These are phyloP conservation scores for Fagopyrum esculentum DNA, from an alignment of 148 eudicot species.

Conservation along the genomic window DNA sequence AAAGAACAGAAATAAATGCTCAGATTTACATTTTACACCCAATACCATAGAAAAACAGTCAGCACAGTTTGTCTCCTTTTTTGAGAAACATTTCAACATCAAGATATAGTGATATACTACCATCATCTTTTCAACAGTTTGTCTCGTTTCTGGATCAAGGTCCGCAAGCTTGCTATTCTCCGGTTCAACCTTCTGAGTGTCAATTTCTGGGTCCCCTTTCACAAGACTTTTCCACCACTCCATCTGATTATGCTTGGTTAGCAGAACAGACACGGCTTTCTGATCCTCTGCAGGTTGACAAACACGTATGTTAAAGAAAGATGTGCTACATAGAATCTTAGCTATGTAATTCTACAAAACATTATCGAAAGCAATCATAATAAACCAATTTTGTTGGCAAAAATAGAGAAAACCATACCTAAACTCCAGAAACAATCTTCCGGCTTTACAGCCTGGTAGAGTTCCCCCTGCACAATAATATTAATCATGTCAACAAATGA, in stretches of 20 bases:
- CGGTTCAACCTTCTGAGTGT: conserved; percentile 89
- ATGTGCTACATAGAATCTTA: too few species aligned
- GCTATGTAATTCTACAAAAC: too few species aligned
- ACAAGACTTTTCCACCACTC: conserved; percentile 85
- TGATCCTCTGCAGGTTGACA: conserved; percentile 63
- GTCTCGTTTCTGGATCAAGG: conserved; percentile 74
- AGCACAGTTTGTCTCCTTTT: too few species aligned
- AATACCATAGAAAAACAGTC: too few species aligned
- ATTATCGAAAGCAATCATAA: too few species aligned
- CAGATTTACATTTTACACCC: too few species aligned
- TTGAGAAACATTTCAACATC: too few species aligned
- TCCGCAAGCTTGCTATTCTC: conserved; percentile 78
- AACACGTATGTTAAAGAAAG: neutral
- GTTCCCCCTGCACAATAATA: conserved; percentile 53
- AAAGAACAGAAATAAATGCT: neutral
- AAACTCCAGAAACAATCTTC: conserved; percentile 91
- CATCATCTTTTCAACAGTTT: conserved; percentile 93
- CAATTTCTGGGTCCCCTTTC: conserved; percentile 82
- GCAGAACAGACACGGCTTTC: conserved; percentile 54
- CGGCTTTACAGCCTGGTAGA: conserved; percentile 56
- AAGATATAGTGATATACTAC: conserved; percentile 19
- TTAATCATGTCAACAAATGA: neutral
- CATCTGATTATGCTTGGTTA: conserved; percentile 80
- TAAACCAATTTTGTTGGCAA: too few species aligned
- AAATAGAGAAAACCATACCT: conserved; percentile 30